These are phyloP conservation scores for Schwanniomyces polymorphus DNA, from an alignment of 805 yeast genomes.

Conservation along the genomic window DNA sequence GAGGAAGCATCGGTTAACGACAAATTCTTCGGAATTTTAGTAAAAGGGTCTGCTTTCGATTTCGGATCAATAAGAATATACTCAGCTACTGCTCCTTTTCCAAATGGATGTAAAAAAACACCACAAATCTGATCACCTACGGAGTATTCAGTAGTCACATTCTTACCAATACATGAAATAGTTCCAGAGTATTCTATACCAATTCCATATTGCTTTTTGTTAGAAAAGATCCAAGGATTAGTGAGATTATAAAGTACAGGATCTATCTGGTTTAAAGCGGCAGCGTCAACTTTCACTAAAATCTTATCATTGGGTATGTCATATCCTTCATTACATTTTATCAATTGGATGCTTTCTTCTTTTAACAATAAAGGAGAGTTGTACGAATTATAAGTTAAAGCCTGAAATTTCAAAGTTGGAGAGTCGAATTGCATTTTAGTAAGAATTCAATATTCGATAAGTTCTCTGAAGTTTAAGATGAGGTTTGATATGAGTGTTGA, in stretches of 20 bases:
- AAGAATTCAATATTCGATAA: too few relatives aligned
- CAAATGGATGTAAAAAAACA: background rate
- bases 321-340: background rate
- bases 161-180: background rate
- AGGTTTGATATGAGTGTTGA: too few relatives aligned
- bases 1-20: slow-evolving; percentile 61
- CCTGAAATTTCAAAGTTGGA: too few relatives aligned
- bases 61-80: background rate
- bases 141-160: background rate
- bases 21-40: slow-evolving; percentile 34
- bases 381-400: too few relatives aligned
- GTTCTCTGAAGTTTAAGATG: too few relatives aligned
- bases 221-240: background rate
- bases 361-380: too few relatives aligned
- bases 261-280: background rate
- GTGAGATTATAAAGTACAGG: background rate
- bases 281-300: background rate
- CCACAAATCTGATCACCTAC: background rate
- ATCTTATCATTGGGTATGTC: background rate
- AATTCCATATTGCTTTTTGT: background rate
- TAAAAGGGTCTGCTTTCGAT: background rate
- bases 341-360: too few relatives aligned
- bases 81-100: background rate
- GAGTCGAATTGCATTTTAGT: too few relatives aligned
- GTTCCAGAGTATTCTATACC: background rate